Conservation (phyloP, 2,329 filamentous ascomycete species). For the Botrytis elliptica region DNA sequence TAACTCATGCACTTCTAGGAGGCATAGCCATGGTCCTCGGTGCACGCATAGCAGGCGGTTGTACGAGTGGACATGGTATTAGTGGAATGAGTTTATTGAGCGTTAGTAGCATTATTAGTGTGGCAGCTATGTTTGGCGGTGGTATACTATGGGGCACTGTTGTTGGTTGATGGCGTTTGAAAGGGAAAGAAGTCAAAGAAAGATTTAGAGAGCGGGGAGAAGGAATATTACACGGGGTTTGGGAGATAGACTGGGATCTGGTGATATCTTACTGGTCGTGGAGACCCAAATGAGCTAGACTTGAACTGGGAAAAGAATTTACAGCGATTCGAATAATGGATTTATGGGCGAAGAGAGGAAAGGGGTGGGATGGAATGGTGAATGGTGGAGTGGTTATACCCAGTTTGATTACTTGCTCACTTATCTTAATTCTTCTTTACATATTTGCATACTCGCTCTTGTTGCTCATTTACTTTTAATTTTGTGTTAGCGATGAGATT, state of each 20-base stretch:
- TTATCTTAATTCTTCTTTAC: neutral
- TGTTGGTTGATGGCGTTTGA: neutral
- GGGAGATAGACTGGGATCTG: neutral
- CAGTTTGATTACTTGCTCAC: neutral
- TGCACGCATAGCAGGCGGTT: constrained; percentile 62
- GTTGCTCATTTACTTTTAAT: no score
- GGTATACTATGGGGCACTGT: constrained; percentile 42
- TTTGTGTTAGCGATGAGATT: neutral
- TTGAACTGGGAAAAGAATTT: neutral
- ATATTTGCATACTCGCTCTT: neutral
- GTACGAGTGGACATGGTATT: constrained; percentile 68
- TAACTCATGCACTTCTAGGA: constrained; percentile 43
- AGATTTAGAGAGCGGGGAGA: no score
- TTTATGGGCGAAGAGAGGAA: neutral
- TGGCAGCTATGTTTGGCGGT: constrained; percentile 55
- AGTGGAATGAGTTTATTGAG: constrained; percentile 64
- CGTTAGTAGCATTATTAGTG: constrained; percentile 60
- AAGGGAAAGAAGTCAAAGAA: no score
- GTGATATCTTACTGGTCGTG: neutral
- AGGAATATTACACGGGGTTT: neutral
- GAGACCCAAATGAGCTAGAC: neutral
- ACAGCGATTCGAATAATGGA: neutral
- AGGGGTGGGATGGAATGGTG: neutral
- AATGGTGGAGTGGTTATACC: neutral
- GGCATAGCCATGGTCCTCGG: constrained; percentile 60